Evolutionary conservation across 208 protist genomes (phyloP), one percentile per base, ranked within the genome.

Genomic region (Wallacemonas sp.): DNA sequence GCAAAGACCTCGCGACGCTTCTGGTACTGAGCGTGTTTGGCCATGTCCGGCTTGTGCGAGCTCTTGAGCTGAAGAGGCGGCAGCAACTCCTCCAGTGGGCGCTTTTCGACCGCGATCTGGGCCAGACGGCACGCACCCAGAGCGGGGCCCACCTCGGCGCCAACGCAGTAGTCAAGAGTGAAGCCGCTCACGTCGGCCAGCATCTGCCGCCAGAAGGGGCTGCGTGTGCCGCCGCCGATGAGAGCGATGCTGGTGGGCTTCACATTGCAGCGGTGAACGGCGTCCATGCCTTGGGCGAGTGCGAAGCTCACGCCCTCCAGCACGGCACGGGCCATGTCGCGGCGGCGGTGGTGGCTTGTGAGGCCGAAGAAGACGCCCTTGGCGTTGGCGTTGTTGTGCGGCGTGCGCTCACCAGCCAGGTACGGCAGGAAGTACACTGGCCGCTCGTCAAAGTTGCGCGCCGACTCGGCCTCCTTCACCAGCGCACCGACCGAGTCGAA

Each of bases 301-400:
- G 83, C 83, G 44, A 93, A 93, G 61, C 80, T 85, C 16, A 93
- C 83, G 43, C 87, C 87, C 67, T 90, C 83, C 57, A 90, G 48
- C 43, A 93, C 76, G 24, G 75, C 75, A 17, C 87, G 81, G 24
- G 83, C 80, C 36, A 93, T 36, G 55, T 88, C 81, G 0, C 78
- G 70, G 0, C 78, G 80, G 38, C 71, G 58, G 77, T 90, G 83
- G 33, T 88, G 81, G 19, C 66, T 70, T 3, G 81, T 93, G 47
- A 93, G 63, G 34, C 83, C 83, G 57, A 90, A 93, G 65, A 93
- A 93, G 38, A 85, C 78, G 44, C 83, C 83, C 72, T 88, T 88
- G 3, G 87, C 83, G 52, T 87, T 75, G 16, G 79, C 64, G 70
- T 90, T 87, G 76, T 93, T 90, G 75, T 93, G 81, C 29, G 81